Percentiles rank a stretch among this genome's conserved stretches.
phyloP scores from a whole-genome alignment of 192 early-diverging fungal genomes.

The Globomyces pollinis-pini region DNA sequence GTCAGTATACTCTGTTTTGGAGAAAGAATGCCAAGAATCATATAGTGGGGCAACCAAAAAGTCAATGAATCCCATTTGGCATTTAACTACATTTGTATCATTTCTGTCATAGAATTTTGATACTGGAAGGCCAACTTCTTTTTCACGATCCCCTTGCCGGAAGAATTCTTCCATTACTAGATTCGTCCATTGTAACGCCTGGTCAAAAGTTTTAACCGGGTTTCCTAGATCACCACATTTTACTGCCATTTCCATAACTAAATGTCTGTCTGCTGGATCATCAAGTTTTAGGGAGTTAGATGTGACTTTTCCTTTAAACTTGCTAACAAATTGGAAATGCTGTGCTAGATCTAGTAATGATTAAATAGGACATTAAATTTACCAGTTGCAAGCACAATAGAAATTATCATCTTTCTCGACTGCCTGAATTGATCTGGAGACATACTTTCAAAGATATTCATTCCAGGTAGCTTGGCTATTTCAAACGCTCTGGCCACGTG shows the following conservation, averaged over 20 bases:
- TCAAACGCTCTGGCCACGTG: slow-evolving; percentile 49
- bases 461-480: slow-evolving; percentile 28
- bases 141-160: slow-evolving; percentile 46
- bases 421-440: slow-evolving; percentile 35
- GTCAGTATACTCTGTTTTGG: slow-evolving; percentile 31
- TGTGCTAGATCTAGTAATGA: slow-evolving; percentile 38
- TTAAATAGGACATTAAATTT: too few relatives aligned
- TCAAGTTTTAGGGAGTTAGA: slow-evolving; percentile 36
- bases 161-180: slow-evolving; percentile 55
- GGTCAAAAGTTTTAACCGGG: slow-evolving; percentile 37
- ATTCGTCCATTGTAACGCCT: slow-evolving; percentile 38
- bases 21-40: slow-evolving; percentile 39
- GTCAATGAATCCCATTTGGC: slow-evolving; percentile 57
- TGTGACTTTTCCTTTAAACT: slow-evolving; percentile 49
- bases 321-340: slow-evolving; percentile 55
- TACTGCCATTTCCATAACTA: slow-evolving; percentile 50
- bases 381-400: slow-evolving; percentile 51
- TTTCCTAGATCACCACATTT: slow-evolving; percentile 56
- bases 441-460: slow-evolving; percentile 42
- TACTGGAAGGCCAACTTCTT: slow-evolving; percentile 40
- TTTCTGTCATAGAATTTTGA: slow-evolving; percentile 55
- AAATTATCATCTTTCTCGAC: slow-evolving; percentile 42
- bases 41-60: slow-evolving; percentile 46
- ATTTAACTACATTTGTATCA: slow-evolving; percentile 52
- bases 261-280: slow-evolving; percentile 29